A percentile compares a stretch with the other conserved stretches of the same genome.
Conservation (phyloP, 176 grass and related monocot species). For the Themeda triandra region DNA sequence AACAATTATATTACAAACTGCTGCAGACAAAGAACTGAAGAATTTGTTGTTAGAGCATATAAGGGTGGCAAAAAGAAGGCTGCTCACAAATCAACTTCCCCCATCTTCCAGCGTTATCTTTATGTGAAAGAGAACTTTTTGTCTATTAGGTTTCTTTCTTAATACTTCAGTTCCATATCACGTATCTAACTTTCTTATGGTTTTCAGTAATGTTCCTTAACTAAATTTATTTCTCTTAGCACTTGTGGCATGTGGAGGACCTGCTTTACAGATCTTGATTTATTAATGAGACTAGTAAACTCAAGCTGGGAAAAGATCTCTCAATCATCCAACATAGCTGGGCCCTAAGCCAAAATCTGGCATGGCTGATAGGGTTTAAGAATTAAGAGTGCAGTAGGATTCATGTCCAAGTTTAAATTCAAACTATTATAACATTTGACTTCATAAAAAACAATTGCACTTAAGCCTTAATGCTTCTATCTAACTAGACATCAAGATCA, state of each 20-base stretch:
- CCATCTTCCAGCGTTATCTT: conserved; percentile 73
- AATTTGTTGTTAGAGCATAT: conserved; percentile 95
- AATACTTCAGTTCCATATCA: background rate
- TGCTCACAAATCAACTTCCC: conserved; percentile 74
- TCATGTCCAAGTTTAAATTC: background rate
- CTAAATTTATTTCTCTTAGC: conserved; percentile 16
- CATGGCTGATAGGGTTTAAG: background rate
- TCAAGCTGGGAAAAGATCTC: background rate
- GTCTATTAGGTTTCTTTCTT: conserved; percentile 52
- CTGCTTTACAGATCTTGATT: background rate
- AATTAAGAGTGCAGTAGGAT: background rate
- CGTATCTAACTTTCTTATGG: background rate
- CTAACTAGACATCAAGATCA: background rate
- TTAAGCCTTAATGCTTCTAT: background rate
- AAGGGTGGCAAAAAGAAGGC: conserved; percentile 88
- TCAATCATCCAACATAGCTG: conserved; percentile 6
- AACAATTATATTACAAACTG: conserved; percentile 32
- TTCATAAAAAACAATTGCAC: background rate
- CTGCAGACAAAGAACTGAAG: conserved; percentile 92
- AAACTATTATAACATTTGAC: background rate
- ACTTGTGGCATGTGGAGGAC: background rate
- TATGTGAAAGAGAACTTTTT: conserved; percentile 71
- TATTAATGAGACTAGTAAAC: conserved; percentile 12
- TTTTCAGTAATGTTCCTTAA: background rate
- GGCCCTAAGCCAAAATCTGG: background rate